Conservation (phyloP, 2,329 filamentous ascomycete genomes). For the Mariannaea elegans region DNA sequence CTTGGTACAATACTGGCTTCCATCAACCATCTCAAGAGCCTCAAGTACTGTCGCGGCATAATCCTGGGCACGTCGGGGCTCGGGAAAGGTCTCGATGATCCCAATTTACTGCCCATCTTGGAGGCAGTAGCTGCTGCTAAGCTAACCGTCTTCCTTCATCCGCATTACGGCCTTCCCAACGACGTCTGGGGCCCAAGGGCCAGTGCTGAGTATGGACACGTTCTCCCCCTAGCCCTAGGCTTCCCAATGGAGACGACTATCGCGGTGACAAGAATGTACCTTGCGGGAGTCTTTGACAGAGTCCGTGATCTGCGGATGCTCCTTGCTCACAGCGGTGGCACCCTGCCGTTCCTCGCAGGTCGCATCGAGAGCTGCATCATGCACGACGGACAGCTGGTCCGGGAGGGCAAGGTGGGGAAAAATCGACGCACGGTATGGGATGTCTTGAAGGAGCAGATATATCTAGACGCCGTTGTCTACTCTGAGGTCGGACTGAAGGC, state of each 20-base stretch:
- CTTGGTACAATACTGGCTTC: slow-evolving; percentile 69
- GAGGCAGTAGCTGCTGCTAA: slow-evolving; percentile 70
- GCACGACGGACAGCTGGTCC: slow-evolving; percentile 80
- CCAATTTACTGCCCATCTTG: slow-evolving; percentile 76
- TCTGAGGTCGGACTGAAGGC: slow-evolving; percentile 77
- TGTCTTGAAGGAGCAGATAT: slow-evolving; percentile 76
- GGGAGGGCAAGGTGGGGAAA: slow-evolving; percentile 63
- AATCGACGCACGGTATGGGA: slow-evolving; percentile 62
- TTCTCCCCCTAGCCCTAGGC: slow-evolving; percentile 83
- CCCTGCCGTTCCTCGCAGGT: slow-evolving; percentile 87
- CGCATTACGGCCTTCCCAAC: slow-evolving; percentile 87
- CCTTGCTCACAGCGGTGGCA: slow-evolving; percentile 88
- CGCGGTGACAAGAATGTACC: slow-evolving; percentile 84
- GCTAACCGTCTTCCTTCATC: slow-evolving; percentile 83
- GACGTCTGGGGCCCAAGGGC: slow-evolving; percentile 80
- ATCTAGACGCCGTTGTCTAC: slow-evolving; percentile 88
- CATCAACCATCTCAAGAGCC: slow-evolving; percentile 66
- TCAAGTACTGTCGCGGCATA: slow-evolving; percentile 81
- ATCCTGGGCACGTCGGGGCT: slow-evolving; percentile 88
- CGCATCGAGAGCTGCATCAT: slow-evolving; percentile 87
- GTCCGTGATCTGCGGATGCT: slow-evolving; percentile 76
- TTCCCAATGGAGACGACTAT: slow-evolving; percentile 96
- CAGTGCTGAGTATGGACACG: slow-evolving; percentile 79
- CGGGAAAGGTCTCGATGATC: slow-evolving; percentile 83
- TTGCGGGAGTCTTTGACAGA: slow-evolving; percentile 85